A percentile compares a stretch with the other conserved stretches of the same genome.
Evolutionary conservation across 129 eudicot species (phyloP).

Genomic region (sunflower (Helianthus annuus)): HanXRQr2.0-SUNRISE NC_035446.2:106853531-106854030

Average conservation of each 20-base stretch:
- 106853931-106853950: background rate
- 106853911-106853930: background rate
- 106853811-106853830: too few species aligned
- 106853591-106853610: slow-evolving; percentile 5
- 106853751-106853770: background rate
- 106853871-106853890: too few species aligned
- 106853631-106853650: background rate
- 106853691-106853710: background rate
- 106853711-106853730: slow-evolving; percentile 16
- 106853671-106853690: background rate
- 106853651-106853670: background rate
- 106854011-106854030: background rate
- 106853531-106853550: slow-evolving; percentile 50
- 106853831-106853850: too few species aligned
- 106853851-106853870: too few species aligned
- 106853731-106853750: slow-evolving; percentile 14
- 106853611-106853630: slow-evolving; percentile 2
- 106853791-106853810: too few species aligned
- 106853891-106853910: background rate
- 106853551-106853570: slow-evolving; percentile 18
- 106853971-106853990: background rate
- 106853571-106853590: slow-evolving; percentile 6
- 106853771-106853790: too few species aligned
- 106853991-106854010: background rate
- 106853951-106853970: background rate